A percentile compares a stretch with the other conserved stretches of the same genome.
These are phyloP conservation scores for Jackrogersella multiformis DNA, from an alignment of 495 filamentous ascomycete species.

Conservation along the genomic window DNA sequence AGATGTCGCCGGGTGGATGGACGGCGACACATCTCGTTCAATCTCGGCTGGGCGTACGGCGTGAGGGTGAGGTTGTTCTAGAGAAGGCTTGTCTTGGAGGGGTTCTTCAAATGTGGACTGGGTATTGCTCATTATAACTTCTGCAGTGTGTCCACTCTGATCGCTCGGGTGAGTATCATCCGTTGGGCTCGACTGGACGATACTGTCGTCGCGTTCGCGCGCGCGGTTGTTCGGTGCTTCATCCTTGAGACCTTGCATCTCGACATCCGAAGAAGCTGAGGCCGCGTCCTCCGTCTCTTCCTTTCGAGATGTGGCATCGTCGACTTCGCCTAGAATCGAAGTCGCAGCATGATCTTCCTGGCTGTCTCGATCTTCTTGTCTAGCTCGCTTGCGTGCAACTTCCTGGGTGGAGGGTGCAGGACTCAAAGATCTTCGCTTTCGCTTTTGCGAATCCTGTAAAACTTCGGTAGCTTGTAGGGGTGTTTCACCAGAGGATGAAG, in stretches of 20 bases:
- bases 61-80: conserved; percentile 50
- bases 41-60: conserved; percentile 35
- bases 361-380: conserved; percentile 43
- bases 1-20: conserved; percentile 83
- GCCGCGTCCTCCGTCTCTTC: background rate
- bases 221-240: conserved; percentile 1
- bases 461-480: conserved; percentile 48
- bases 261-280: conserved; percentile 16
- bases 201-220: conserved; percentile 3
- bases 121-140: conserved; percentile 43
- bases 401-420: conserved; percentile 66
- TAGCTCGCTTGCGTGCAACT: conserved; percentile 53
- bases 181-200: conserved; percentile 8
- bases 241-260: conserved; percentile 26
- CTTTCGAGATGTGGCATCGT: conserved; percentile 5
- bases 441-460: conserved; percentile 70
- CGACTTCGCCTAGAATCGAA: background rate
- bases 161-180: conserved; percentile 20
- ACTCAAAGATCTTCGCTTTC: conserved; percentile 77
- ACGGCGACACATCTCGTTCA: conserved; percentile 64
- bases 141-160: conserved; percentile 29
- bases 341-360: conserved; percentile 15
- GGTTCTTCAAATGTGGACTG: conserved; percentile 21
- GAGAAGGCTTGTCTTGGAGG: conserved; percentile 17
- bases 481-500: conserved; percentile 25